Conservation (phyloP, 2,329 filamentous ascomycete genomes). For the Pezicula carpinea region DNA sequence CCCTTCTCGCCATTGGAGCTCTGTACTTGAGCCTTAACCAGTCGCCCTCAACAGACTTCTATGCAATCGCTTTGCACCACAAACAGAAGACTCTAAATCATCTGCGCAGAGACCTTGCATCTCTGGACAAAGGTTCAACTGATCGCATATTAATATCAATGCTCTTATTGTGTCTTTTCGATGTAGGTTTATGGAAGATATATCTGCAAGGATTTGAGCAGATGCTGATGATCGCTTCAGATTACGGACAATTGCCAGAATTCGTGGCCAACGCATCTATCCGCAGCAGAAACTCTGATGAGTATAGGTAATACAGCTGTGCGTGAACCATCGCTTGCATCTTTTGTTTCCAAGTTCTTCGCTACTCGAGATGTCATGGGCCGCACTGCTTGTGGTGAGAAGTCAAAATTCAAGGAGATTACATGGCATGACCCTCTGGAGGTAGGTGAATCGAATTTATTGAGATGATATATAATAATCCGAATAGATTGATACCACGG, state of each 20-base stretch:
- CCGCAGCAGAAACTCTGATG: conserved; percentile 7
- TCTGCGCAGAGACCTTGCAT: too few relatives aligned
- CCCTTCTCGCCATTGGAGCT: too few relatives aligned
- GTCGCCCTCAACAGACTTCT: too few relatives aligned
- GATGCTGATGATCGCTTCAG: not conserved
- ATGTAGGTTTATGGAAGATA: conserved; percentile 3
- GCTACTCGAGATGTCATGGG: conserved; percentile 13
- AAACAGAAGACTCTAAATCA: too few relatives aligned
- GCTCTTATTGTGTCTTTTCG: conserved; percentile 9
- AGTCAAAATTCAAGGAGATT: conserved; percentile 11
- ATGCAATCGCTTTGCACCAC: too few relatives aligned
- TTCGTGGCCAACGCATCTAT: conserved; percentile 12
- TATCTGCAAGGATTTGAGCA: not conserved
- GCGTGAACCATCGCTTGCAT: conserved; percentile 6
- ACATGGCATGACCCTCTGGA: conserved; percentile 9
- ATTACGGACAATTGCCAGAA: conserved; percentile 11
- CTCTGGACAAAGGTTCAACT: too few relatives aligned
- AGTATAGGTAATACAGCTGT: not conserved
- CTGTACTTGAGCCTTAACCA: too few relatives aligned
- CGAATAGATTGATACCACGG: conserved; percentile 2
- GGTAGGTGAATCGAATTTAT: not conserved
- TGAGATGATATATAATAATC: not conserved
- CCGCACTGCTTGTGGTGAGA: conserved; percentile 11
- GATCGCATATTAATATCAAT: too few relatives aligned
- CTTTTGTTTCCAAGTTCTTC: conserved; percentile 13